Evolutionary conservation across 2,329 filamentous ascomycete species (phyloP).

Genomic region (Tolypocladium cylindrosporum): DNA sequence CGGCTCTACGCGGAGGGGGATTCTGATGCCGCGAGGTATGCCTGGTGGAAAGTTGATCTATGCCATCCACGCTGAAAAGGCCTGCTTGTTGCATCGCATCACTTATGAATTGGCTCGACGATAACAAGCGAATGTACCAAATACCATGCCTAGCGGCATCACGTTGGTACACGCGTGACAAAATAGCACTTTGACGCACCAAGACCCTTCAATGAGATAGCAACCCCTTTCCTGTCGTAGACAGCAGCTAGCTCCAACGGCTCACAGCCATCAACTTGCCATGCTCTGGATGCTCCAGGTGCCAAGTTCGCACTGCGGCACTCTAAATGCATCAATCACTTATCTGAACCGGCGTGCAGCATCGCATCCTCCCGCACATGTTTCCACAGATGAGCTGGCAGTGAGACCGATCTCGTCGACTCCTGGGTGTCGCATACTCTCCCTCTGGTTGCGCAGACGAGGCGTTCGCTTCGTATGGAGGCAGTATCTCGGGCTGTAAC

Average conservation of each 20-base stretch:
- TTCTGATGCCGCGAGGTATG: no score
- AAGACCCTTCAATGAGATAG: neutral
- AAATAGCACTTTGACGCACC: neutral
- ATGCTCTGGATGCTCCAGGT: neutral
- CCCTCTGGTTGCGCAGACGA: constrained; percentile 5
- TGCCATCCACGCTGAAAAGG: no score
- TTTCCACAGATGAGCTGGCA: constrained; percentile 44
- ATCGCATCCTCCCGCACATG: constrained; percentile 40
- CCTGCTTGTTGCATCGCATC: no score
- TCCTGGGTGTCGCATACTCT: constrained; percentile 11
- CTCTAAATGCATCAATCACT: neutral
- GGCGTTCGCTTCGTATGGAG: neutral
- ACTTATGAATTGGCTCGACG: no score
- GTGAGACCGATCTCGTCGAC: constrained; percentile 12
- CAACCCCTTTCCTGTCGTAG: neutral
- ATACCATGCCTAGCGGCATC: neutral
- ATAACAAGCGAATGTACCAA: neutral
- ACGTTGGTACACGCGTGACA: neutral
- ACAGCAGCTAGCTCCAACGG: neutral
- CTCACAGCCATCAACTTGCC: neutral
- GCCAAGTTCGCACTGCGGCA: neutral
- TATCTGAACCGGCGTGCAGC: constrained; percentile 23
- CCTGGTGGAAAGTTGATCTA: no score
- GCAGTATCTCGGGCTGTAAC: constrained; percentile 51
- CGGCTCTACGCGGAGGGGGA: no score